Percentiles rank a stretch among this genome's conserved stretches.
Conservation (phyloP, 208 protist species). For the Crithidia bombi region DNA sequence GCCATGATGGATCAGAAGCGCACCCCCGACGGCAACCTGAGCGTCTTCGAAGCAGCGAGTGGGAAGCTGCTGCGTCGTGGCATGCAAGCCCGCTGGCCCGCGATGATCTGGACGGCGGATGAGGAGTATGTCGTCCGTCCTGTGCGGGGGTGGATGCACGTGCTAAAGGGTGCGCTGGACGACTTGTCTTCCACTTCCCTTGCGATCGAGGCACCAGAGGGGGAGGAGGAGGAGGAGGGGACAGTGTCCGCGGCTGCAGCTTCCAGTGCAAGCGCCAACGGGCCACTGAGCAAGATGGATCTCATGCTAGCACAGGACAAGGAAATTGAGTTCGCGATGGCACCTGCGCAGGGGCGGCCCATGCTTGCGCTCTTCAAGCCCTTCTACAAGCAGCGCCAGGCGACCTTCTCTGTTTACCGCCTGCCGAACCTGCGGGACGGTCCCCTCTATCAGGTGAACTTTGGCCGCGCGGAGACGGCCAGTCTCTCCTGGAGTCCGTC, state of each 20-base stretch:
- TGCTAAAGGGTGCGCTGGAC: conserved; percentile 55
- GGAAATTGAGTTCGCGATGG: conserved; percentile 73
- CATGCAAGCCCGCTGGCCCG: conserved; percentile 85
- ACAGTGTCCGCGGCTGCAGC: not conserved
- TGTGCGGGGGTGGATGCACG: conserved; percentile 77
- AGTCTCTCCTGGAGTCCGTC: conserved; percentile 68
- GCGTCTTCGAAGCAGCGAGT: conserved; percentile 56
- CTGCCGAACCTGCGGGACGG: conserved; percentile 75
- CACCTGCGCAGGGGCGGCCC: conserved; percentile 50
- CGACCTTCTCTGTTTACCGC: conserved; percentile 67
- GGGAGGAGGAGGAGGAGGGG: conserved; percentile 10
- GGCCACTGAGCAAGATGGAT: conserved; percentile 69
- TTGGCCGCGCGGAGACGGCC: conserved; percentile 76
- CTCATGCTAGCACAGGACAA: conserved; percentile 81
- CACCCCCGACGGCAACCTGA: conserved; percentile 78
- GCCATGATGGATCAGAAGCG: conserved; percentile 83
- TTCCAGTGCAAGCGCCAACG: conserved; percentile 4
- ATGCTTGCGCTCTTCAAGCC: conserved; percentile 85
- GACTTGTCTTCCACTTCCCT: conserved; percentile 14
- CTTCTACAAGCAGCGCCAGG: conserved; percentile 78
- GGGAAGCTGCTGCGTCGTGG: conserved; percentile 62
- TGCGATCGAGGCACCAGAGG: conserved; percentile 17
- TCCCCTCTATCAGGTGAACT: conserved; percentile 61
- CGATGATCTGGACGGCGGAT: conserved; percentile 71
- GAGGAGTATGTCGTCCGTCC: conserved; percentile 71